Percentiles rank a stretch among this genome's conserved stretches.
Conservation (phyloP, 1,139 yeast species). For the Blastobotrys elegans region DNA sequence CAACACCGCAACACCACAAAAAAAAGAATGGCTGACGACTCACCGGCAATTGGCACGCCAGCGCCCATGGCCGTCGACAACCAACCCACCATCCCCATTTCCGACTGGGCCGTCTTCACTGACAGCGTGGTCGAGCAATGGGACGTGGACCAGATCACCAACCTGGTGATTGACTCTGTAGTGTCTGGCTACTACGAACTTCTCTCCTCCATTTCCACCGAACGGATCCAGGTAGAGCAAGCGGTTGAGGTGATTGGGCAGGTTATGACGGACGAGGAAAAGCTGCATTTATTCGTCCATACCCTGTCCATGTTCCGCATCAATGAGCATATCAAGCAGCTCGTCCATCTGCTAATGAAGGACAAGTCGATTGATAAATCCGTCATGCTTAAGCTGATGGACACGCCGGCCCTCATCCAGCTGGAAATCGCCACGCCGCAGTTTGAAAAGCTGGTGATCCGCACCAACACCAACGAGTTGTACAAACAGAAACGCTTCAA, state of each 20-base stretch:
- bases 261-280: constrained; percentile 2
- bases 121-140: background rate
- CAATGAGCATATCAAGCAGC: constrained; percentile 17
- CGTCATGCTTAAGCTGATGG: constrained; percentile 23
- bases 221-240: constrained; percentile 14
- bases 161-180: background rate
- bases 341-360: constrained; percentile 19
- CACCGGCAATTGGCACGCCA: constrained; percentile 5
- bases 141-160: constrained; percentile 1
- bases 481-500: constrained; percentile 73
- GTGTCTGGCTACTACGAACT: constrained; percentile 21
- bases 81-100: background rate
- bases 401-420: constrained; percentile 22
- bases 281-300: constrained; percentile 21
- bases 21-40: background rate
- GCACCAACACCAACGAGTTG: constrained; percentile 43
- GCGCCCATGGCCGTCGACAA: background rate
- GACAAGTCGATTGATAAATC: constrained; percentile 22
- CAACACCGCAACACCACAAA: too few relatives aligned
- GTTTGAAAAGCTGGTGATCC: constrained; percentile 40
- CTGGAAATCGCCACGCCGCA: constrained; percentile 26
- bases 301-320: constrained; percentile 20
- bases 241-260: constrained; percentile 1
- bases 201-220: constrained; percentile 16
- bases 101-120: background rate